Conservation (phyloP, 768 basidiomycete species). For the Tremella mesenterica region DNA sequence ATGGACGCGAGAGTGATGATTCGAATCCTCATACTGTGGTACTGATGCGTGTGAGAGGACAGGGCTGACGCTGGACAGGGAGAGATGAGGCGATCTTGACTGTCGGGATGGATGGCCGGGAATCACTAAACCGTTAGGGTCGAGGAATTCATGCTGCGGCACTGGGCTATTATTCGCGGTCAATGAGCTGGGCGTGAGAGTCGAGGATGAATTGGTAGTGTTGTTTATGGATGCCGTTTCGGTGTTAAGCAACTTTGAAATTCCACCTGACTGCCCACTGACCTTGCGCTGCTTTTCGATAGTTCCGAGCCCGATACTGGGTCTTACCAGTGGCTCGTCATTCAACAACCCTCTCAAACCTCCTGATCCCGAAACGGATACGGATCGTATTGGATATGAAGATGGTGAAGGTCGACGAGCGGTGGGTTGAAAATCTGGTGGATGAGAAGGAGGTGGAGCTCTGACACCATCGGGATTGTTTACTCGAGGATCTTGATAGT, state of each 20-base stretch:
- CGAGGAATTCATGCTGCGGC: constrained; percentile 7
- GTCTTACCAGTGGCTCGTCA: constrained; percentile 11
- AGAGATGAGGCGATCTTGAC: neutral
- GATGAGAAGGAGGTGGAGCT: constrained; percentile 11
- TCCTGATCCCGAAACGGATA: constrained; percentile 11
- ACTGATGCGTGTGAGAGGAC: neutral
- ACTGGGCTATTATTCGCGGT: constrained; percentile 10
- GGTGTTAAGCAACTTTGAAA: constrained; percentile 13
- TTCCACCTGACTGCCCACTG: constrained; percentile 1
- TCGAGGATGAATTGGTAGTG: constrained; percentile 24
- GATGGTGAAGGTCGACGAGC: neutral
- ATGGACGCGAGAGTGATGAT: neutral
- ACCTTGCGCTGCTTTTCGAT: constrained; percentile 11
- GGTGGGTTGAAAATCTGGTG: constrained; percentile 6
- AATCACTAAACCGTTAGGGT: neutral
- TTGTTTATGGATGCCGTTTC: constrained; percentile 10
- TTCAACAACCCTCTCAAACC: constrained; percentile 29
- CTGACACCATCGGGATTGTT: neutral
- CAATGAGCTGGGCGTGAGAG: constrained; percentile 18
- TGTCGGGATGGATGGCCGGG: neutral
- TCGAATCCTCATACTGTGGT: neutral
- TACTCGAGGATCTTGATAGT: constrained; percentile 3
- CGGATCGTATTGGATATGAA: neutral
- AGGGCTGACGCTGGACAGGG: neutral
- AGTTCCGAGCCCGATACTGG: constrained; percentile 12